phyloP scores from a whole-genome alignment of 2,329 filamentous ascomycete species.

The Aphanoascus verrucosus region DNA sequence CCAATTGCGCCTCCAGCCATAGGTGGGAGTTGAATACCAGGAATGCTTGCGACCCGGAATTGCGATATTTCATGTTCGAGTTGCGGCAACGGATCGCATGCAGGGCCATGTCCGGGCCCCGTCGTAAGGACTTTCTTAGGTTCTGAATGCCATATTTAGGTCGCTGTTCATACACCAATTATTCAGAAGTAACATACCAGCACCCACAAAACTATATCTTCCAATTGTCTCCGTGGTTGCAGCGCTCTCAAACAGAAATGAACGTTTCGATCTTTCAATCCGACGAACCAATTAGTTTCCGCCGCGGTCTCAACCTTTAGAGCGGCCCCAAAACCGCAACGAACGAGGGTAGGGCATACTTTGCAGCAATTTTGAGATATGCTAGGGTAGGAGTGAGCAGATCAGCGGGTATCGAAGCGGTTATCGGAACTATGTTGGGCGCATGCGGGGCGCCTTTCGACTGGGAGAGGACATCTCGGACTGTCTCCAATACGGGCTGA shows the following conservation, averaged over 20 bases:
- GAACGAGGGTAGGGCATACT: slow-evolving; percentile 40
- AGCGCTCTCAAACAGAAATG: slow-evolving; percentile 92
- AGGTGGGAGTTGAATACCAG: slow-evolving; percentile 70
- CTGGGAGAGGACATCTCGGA: slow-evolving; percentile 46
- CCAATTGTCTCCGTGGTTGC: slow-evolving; percentile 85
- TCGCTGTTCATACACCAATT: background rate
- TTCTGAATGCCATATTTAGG: slow-evolving; percentile 31
- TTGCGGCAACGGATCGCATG: slow-evolving; percentile 69
- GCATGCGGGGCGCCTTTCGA: slow-evolving; percentile 44
- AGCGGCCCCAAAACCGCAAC: slow-evolving; percentile 3
- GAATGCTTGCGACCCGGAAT: slow-evolving; percentile 70
- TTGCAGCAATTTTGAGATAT: slow-evolving; percentile 78
- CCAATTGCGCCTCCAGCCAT: slow-evolving; percentile 88
- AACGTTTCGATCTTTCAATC: slow-evolving; percentile 54
- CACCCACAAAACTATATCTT: slow-evolving; percentile 89
- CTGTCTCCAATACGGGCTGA: slow-evolving; percentile 52
- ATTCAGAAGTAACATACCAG: slow-evolving; percentile 37
- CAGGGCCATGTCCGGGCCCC: slow-evolving; percentile 74
- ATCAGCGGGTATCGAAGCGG: slow-evolving; percentile 77
- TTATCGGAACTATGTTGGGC: slow-evolving; percentile 72
- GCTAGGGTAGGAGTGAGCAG: slow-evolving; percentile 89
- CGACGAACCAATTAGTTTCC: slow-evolving; percentile 5
- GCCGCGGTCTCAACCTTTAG: slow-evolving; percentile 11
- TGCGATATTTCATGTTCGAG: slow-evolving; percentile 71
- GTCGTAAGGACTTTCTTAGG: slow-evolving; percentile 72